Evolutionary conservation across 2,329 filamentous ascomycete genomes (phyloP), one percentile per base, ranked within the genome.

Genomic region (Penicillium nordicum): DNA sequence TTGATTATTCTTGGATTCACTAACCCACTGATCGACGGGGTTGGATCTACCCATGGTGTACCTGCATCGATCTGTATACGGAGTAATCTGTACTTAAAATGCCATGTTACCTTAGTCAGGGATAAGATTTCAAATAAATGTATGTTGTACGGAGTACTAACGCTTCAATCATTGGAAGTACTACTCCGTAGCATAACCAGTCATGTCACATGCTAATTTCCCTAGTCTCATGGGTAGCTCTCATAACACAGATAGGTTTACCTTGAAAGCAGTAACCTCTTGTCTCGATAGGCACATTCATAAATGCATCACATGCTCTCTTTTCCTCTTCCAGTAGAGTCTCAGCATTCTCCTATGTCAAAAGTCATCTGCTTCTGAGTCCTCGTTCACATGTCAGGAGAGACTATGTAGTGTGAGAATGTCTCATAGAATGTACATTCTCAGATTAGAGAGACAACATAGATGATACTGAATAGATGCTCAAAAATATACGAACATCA

Each of bases 1-100:
- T 44, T 32, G n/a, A 50, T 46, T 18, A n/a, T 32, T 25, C 18
- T 43, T 32, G 36, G 42, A 38, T 36, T 46, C 52, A 54, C 46
- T 47, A 45, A 27, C 53, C 49, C 45, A 57, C 46, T 53, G 51
- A 59, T 50, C 52, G 45, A 42, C 57, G 8, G 27, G 18, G 5
- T 43, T 43, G 4, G 8, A 50, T 55, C 46, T 37, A 30, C 4
- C 10, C 11, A 29, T 16, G 10, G n/a, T 36, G 23, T 36, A 7
- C 44, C 9, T 36, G n/a, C 21, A 37, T 50, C 34, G 32, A 21
- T 27, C 14, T 25, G 12, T 30, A 18, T 21, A 18, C n/a, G n/a
- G 4, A 4, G 11, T 41, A 21, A 1, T 36, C 30, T 9, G 10
- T 36, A 16, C 12, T 8, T 23, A n/a, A 14, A 23, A 23, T 23